phyloP scores from a whole-genome alignment of 2,329 filamentous ascomycete species.

The Escovopsis sp. region DNA sequence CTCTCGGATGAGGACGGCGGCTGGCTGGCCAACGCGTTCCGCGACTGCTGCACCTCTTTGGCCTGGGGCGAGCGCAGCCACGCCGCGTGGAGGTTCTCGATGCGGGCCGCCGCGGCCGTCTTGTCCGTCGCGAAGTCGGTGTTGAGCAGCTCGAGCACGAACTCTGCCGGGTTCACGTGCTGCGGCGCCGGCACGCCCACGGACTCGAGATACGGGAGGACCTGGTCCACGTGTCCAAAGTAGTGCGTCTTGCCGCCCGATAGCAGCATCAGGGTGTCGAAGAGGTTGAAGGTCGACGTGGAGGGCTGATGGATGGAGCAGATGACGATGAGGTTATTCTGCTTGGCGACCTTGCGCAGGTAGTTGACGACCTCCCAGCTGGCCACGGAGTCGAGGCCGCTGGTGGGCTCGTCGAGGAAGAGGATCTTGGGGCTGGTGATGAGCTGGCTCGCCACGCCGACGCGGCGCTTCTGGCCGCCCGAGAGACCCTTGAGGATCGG shows the following conservation, averaged over 20 bases:
- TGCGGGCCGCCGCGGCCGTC: constrained; percentile 25
- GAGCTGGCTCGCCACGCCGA: constrained; percentile 67
- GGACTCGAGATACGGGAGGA: constrained; percentile 48
- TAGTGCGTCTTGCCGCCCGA: constrained; percentile 59
- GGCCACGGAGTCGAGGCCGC: constrained; percentile 64
- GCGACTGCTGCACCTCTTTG: constrained; percentile 8
- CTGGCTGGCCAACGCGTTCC: constrained; percentile 17
- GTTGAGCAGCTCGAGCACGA: constrained; percentile 64
- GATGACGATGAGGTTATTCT: constrained; percentile 60
- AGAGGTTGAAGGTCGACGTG: constrained; percentile 62
- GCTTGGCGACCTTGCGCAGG: constrained; percentile 49
- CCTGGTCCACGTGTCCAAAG: constrained; percentile 46
- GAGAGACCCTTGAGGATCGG: constrained; percentile 72
- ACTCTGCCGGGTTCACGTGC: constrained; percentile 68
- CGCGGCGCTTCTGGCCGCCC: constrained; percentile 69
- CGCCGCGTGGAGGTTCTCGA: constrained; percentile 12
- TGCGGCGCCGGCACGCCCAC: constrained; percentile 49
- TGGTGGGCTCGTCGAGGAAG: constrained; percentile 75
- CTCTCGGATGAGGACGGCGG: neutral
- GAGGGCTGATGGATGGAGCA: constrained; percentile 80
- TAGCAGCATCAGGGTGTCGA: constrained; percentile 64
- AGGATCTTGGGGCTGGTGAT: constrained; percentile 69
- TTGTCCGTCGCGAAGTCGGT: constrained; percentile 50
- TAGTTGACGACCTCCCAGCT: constrained; percentile 65
- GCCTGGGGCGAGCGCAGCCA: constrained; percentile 14